Evolutionary conservation across 345 rosid species (phyloP).

Genomic region (Hevea brasiliensis): DNA sequence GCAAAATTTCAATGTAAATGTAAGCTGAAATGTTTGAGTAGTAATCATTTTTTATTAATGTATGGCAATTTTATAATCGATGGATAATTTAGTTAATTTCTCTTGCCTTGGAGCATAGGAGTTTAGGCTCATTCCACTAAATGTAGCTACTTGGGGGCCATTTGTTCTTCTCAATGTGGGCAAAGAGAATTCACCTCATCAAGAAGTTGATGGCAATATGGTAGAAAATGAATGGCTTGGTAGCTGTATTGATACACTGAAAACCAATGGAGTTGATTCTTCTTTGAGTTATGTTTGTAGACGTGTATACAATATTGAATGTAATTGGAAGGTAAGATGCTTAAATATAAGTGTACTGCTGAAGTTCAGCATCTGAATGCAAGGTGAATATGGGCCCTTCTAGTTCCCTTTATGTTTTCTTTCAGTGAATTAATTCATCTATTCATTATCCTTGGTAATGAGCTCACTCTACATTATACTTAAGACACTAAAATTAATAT

Average conservation of each 20-base stretch:
- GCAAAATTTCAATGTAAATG: conserved; percentile 55
- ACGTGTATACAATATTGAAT: too few species aligned
- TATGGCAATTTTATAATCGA: not conserved
- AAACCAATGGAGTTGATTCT: conserved; percentile 53
- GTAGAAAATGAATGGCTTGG: conserved; percentile 83
- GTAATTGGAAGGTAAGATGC: too few species aligned
- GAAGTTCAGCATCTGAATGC: too few species aligned
- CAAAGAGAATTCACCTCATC: too few species aligned
- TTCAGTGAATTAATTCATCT: too few species aligned
- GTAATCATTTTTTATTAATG: conserved; percentile 6
- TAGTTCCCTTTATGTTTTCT: too few species aligned
- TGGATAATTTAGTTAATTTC: conserved; percentile 23
- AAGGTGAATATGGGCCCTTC: too few species aligned
- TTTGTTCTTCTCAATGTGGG: conserved; percentile 82
- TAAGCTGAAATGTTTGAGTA: conserved; percentile 29
- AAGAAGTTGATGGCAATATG: conserved; percentile 26
- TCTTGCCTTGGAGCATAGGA: conserved; percentile 50
- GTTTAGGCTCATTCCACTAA: conserved; percentile 67
- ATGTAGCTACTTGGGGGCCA: conserved; percentile 84
- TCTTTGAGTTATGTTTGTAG: too few species aligned
- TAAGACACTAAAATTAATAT: not conserved
- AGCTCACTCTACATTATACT: not conserved
- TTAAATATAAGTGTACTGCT: too few species aligned
- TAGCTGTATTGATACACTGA: conserved; percentile 54
- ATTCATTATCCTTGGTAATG: not conserved